Evolutionary conservation across 306 rosid species (phyloP), one percentile per base, ranked within the genome.

Genomic region (Benincasa hispida): DNA sequence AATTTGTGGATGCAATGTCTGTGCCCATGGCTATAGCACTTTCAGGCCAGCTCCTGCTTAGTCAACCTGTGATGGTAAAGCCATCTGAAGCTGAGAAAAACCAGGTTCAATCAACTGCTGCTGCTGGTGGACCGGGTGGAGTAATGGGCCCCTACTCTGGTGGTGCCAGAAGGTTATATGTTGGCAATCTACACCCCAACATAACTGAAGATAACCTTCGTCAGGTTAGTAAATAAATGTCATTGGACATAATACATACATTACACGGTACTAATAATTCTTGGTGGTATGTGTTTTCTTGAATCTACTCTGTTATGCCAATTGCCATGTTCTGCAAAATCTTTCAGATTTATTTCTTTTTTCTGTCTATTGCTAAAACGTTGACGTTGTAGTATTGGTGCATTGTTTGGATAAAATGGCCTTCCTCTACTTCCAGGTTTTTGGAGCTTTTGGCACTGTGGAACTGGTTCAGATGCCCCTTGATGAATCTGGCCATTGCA

Each of bases 41-140:
- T 69, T 90, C 98, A 48, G 96, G 98, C 45, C 98, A 91, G 87
- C 90, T 86, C 72, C 88, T 94, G 79, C 96, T 88, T 55, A 83
- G 96, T 82, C 92, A 86, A 80, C 98, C 97, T 73, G 98, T 94
- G 77, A 94, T 94, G 98, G 98, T 94, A 78, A 94, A 94, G 84
- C 98, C 98, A 82, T 94, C 98, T 55, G 98, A 94, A 91, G 98
- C 98, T 27, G 98, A 94, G 84, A 94, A 94, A 84, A 94, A 94
- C 87, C 88, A 91, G 75, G 97, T 87, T 76, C 98, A 94, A 78
- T 87, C 98, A 80, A 85, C 96, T 48, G 72, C 96, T 55, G 91
- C 84, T 60, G 83, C 82, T 77, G 76, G 12, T 76, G 97, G 82
- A 77, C 35, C 87, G 48, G 83, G 84, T 74, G 96, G 97, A 78